Evolutionary conservation across 352 stramenopile genomes (phyloP).

Genomic region (Phytophthora idaei): DNA sequence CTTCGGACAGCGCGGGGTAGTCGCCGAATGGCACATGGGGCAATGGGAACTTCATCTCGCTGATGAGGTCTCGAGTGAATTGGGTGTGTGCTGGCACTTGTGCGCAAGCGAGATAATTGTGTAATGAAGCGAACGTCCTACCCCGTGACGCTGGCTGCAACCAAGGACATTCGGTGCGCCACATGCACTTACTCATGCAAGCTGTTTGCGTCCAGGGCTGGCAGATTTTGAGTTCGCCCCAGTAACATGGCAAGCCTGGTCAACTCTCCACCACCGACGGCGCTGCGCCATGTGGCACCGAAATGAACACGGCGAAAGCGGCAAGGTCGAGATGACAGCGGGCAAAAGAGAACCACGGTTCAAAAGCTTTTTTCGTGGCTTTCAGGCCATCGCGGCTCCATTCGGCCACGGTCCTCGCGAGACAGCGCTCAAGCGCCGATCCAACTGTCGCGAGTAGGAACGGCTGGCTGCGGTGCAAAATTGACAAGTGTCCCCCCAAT

Average conservation of each 20-base stretch:
- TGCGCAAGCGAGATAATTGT: slow-evolving; percentile 18
- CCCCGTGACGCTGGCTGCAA: slow-evolving; percentile 2
- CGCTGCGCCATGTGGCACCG: slow-evolving; percentile 12
- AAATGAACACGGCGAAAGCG: slow-evolving; percentile 17
- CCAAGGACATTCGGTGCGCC: slow-evolving; percentile 24
- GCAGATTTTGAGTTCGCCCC: slow-evolving; percentile 13
- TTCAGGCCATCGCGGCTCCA: background rate
- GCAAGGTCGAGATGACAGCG: slow-evolving; percentile 8
- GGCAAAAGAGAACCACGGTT: slow-evolving; percentile 18
- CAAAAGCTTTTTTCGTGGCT: slow-evolving; percentile 18
- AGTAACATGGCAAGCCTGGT: slow-evolving; percentile 3
- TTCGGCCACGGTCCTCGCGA: slow-evolving; percentile 12
- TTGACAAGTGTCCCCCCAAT: slow-evolving; percentile 8
- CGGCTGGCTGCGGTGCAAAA: slow-evolving; percentile 21
- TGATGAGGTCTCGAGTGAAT: background rate
- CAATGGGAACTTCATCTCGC: slow-evolving; percentile 42
- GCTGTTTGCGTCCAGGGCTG: slow-evolving; percentile 21
- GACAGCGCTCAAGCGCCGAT: background rate
- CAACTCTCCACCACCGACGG: slow-evolving; percentile 8
- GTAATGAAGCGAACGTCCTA: slow-evolving; percentile 19
- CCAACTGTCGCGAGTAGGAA: slow-evolving; percentile 20
- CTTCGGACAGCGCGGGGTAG: slow-evolving; percentile 17
- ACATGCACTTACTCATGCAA: slow-evolving; percentile 19
- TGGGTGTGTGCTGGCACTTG: background rate
- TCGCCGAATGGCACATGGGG: slow-evolving; percentile 33